Evolutionary conservation across 805 yeast species (phyloP), one percentile per base, ranked within the genome.

Genomic region (Metschnikowia lunata): DNA sequence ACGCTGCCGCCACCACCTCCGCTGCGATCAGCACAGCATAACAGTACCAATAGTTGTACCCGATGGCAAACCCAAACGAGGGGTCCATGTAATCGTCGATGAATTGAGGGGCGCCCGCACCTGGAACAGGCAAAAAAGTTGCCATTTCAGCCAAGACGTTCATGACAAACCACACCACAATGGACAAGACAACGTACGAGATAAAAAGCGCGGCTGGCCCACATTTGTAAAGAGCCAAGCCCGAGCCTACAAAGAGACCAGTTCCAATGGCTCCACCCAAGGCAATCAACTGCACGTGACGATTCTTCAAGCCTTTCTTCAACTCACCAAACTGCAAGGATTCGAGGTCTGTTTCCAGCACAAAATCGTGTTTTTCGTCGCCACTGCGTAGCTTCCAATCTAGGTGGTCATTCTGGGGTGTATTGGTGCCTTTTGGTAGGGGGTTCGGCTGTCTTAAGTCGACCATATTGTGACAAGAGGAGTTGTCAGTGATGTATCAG

Each of bases 191-290:
- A 27, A 50, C 34, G 26, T 54, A 54, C 4, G 56, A 48, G 37
- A 54, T 35, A 31, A 55, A 46, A 30, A 55, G 50, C 3, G 58
- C 48, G 14, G 49, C 58, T 6, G 58, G 57, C 31, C 58, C 58
- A 26, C 43, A 36, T 7, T 34, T 33, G 30, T 40, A 36, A 32
- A 55, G 44, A n/a, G 52, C 57, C 11, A 46, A 14, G 13, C 58
- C 58, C 2, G 56, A 51, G 1, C 57, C 57, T 15, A 55, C 54
- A 32, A 55, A 55, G 34, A 55, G 54, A 26, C 58, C 58, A 6
- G 58, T 55, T 26, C 58, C 58, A 28, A 55, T 53, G 26, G 55
- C 55, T 23, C 58, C 58, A 23, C 58, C 58, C 42, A 55, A 46
- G 29, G 57, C 58, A 42, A 55, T 53, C 49, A 55, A 44, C 37